Evolutionary conservation across 176 grass and related monocot genomes (phyloP), one percentile per base, ranked within the genome.

Genomic region (Triticum timopheevii): DNA sequence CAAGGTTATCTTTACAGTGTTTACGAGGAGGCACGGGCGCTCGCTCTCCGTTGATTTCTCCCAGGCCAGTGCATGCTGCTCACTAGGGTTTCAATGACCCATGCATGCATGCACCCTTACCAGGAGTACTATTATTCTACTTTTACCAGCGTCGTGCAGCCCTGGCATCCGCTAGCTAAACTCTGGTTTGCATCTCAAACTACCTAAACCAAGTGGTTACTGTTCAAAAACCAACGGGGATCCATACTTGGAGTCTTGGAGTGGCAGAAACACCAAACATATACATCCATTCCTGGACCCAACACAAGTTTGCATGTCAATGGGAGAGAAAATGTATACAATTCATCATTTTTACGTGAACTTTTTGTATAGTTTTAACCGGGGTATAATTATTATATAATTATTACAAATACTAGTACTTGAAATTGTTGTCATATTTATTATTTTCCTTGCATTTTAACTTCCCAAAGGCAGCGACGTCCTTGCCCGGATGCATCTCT

Each of bases 41-140:
- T 83, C 61, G 92, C 77, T 83, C 93, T 86, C 90, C 90, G 93
- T 88, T 81, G 90, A 95, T 95, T 92, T 95, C 90, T 95, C 93
- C 93, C 10, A 95, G 88, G 90, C 87, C 45, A 79, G 79, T 61
- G 83, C 73, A 20, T 74, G 66, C 73, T 20, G 17, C 71, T 85
- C 50, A 1, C 49, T 90, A 81, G 75, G 82, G 83, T 88, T 82
- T 86, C 69, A 78, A 80, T 59, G 80, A 61, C 59, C 81, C 50
- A 44, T 35, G 65, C 68, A 70, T 11, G 67, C 45, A 58, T 85
- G 39, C 82, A 19, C 44, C 84, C 30, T 23, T 61, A 38, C 71
- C 15, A 73, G 71, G 7, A 33, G n/a, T 77, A 69, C 19, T 86
- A 33, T 80, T 86, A 33, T 80, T 59, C 19, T 61, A 17, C 16